These are phyloP conservation scores for Elymus sibiricus DNA, from an alignment of 176 grass and related monocot species.

Conservation along the genomic window DNA sequence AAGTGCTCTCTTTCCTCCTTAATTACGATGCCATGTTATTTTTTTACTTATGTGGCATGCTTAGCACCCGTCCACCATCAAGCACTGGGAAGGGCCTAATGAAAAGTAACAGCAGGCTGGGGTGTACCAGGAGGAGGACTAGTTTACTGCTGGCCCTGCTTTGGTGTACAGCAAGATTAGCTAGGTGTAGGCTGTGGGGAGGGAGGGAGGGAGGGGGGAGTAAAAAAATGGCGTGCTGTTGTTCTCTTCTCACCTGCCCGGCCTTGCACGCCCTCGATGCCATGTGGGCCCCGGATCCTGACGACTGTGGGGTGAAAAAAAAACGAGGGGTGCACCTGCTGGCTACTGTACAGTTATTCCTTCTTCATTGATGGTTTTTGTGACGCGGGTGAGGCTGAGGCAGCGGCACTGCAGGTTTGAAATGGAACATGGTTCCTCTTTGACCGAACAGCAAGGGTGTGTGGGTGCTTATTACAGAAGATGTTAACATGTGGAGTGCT, in stretches of 20 bases:
- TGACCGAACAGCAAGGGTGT: not conserved
- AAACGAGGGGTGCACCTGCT: not conserved
- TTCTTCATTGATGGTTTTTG: not conserved
- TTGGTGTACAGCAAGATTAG: conserved; percentile 48
- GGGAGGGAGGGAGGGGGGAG: not conserved
- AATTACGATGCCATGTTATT: too few relatives aligned
- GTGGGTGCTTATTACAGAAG: not conserved
- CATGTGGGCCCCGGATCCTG: conserved; percentile 22
- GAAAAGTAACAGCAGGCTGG: conserved; percentile 28
- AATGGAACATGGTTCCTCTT: not conserved
- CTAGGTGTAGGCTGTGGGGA: conserved; percentile 27
- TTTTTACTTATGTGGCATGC: too few relatives aligned
- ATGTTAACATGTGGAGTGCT: not conserved
- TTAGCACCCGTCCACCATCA: too few relatives aligned
- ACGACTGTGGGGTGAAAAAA: not conserved
- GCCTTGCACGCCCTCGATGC: conserved; percentile 32
- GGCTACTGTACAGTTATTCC: conserved; percentile 19
- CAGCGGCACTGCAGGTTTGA: not conserved
- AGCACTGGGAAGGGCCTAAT: too few relatives aligned
- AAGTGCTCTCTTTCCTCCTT: too few relatives aligned
- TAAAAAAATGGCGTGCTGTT: conserved; percentile 21
- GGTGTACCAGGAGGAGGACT: conserved; percentile 28
- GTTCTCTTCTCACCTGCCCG: conserved; percentile 36
- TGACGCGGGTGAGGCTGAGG: not conserved
- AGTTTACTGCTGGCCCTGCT: conserved; percentile 58